Conservation (phyloP, 1,284 basidiomycete genomes). For the Ceratorhiza oryzae-sativae region DNA sequence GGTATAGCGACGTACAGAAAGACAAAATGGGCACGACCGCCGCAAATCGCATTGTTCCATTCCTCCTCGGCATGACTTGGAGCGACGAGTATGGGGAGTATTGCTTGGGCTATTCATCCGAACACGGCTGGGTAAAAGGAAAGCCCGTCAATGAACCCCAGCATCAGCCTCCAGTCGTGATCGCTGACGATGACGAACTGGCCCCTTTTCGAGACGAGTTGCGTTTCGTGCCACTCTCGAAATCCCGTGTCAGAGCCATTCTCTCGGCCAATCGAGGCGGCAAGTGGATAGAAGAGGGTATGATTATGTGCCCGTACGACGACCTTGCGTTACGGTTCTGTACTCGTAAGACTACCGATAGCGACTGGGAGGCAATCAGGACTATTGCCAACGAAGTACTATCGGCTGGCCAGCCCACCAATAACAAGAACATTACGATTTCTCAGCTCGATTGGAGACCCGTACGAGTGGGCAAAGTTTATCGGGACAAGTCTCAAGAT, state of each 20-base stretch:
- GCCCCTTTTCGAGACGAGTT: conserved; percentile 6
- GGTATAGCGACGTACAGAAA: conserved; percentile 17
- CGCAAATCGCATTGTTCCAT: conserved; percentile 11
- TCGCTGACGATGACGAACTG: conserved; percentile 24
- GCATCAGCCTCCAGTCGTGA: conserved; percentile 22
- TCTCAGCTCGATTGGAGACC: conserved; percentile 34
- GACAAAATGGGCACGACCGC: conserved; percentile 13
- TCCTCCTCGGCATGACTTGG: conserved; percentile 49
- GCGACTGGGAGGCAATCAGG: conserved; percentile 12
- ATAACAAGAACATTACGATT: neutral
- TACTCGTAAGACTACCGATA: conserved; percentile 1
- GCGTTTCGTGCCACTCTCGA: neutral
- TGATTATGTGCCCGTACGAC: conserved; percentile 3
- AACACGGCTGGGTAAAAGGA: conserved; percentile 27
- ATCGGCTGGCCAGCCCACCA: neutral
- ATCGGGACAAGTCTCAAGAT: conserved; percentile 16
- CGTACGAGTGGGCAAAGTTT: conserved; percentile 8
- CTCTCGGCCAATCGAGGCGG: conserved; percentile 5
- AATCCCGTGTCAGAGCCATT: conserved; percentile 2
- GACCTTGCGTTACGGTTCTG: conserved; percentile 21
- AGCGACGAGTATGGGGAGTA: conserved; percentile 40
- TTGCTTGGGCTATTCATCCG: conserved; percentile 24
- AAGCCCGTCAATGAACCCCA: conserved; percentile 31
- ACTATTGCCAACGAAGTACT: neutral
- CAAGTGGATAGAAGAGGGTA: conserved; percentile 26